phyloP scores from a whole-genome alignment of 1,284 basidiomycete genomes.

The Pulchroboletus neoregius region DNA sequence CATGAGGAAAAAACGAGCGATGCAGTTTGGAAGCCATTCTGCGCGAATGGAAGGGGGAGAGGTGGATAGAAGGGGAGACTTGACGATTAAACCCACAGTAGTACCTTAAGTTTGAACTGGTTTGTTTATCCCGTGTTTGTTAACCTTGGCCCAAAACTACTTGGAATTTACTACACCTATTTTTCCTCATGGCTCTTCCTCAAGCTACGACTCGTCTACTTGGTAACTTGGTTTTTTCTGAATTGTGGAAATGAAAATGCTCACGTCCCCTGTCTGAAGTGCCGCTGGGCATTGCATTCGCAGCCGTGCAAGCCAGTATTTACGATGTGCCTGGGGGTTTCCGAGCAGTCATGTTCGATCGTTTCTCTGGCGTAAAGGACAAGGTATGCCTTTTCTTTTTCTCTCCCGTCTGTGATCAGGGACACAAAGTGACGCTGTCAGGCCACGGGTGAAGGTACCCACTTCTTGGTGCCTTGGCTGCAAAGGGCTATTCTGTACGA shows the following conservation, averaged over 20 bases:
- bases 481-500: slow-evolving; percentile 97
- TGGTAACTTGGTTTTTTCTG: slow-evolving; percentile 32
- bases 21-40: slow-evolving; percentile 95
- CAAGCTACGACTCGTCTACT: slow-evolving; percentile 46
- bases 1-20: slow-evolving; percentile 82
- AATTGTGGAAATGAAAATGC: background rate
- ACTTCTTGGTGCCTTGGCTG: slow-evolving; percentile 94
- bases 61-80: slow-evolving; percentile 53
- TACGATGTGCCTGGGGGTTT: slow-evolving; percentile 95
- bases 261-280: slow-evolving; percentile 43
- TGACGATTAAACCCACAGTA: slow-evolving; percentile 13
- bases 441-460: slow-evolving; percentile 93
- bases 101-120: background rate
- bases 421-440: slow-evolving; percentile 29
- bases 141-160: background rate
- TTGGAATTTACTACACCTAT: background rate
- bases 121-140: slow-evolving; percentile 28
- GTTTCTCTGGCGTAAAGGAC: slow-evolving; percentile 90
- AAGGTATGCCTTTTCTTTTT: slow-evolving; percentile 42
- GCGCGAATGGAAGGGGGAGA: slow-evolving; percentile 76
- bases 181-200: slow-evolving; percentile 43
- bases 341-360: slow-evolving; percentile 97
- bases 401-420: background rate
- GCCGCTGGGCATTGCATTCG: slow-evolving; percentile 68
- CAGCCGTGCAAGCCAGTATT: slow-evolving; percentile 70